A percentile compares a stretch with the other conserved stretches of the same genome.
Conservation (phyloP, 2,329 filamentous ascomycete genomes). For the Pseudogymnoascus sp. region DNA sequence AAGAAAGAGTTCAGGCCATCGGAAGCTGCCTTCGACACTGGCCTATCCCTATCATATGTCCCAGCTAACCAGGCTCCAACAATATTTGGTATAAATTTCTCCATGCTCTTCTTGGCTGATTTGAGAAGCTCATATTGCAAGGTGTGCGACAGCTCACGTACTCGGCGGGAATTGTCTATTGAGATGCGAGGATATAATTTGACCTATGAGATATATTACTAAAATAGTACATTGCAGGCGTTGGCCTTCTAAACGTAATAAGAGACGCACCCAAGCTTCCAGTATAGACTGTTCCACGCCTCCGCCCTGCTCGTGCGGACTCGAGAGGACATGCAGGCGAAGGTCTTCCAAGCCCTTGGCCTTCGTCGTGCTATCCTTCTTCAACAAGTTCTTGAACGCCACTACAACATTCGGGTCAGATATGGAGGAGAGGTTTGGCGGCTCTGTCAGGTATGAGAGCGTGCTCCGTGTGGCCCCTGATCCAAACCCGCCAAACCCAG, state of each 20-base stretch:
- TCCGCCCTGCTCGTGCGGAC: slow-evolving; percentile 46
- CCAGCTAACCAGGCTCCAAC: slow-evolving; percentile 89
- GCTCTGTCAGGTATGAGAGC: slow-evolving; percentile 82
- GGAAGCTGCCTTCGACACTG: slow-evolving; percentile 66
- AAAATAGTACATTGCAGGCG: slow-evolving; percentile 26
- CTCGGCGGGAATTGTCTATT: slow-evolving; percentile 80
- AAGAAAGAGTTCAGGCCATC: slow-evolving; percentile 73
- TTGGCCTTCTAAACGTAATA: slow-evolving; percentile 8
- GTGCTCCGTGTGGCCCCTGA: slow-evolving; percentile 37
- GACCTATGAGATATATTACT: slow-evolving; percentile 49
- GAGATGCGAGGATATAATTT: slow-evolving; percentile 82
- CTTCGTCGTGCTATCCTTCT: slow-evolving; percentile 90
- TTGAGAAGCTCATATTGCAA: slow-evolving; percentile 59
- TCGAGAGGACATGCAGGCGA: slow-evolving; percentile 52
- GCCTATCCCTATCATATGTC: slow-evolving; percentile 75
- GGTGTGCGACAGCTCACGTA: slow-evolving; percentile 77
- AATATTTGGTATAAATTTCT: slow-evolving; percentile 66
- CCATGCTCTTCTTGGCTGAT: slow-evolving; percentile 72
- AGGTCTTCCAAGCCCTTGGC: slow-evolving; percentile 85
- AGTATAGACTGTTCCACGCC: slow-evolving; percentile 75
- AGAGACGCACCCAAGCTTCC: slow-evolving; percentile 70
- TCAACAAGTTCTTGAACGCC: slow-evolving; percentile 84
- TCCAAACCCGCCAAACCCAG: slow-evolving; percentile 27
- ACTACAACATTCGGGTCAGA: slow-evolving; percentile 77
- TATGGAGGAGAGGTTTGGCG: slow-evolving; percentile 70